Conservation (phyloP, 2,329 filamentous ascomycete genomes). For the Sclerotinia borealis region DNA sequence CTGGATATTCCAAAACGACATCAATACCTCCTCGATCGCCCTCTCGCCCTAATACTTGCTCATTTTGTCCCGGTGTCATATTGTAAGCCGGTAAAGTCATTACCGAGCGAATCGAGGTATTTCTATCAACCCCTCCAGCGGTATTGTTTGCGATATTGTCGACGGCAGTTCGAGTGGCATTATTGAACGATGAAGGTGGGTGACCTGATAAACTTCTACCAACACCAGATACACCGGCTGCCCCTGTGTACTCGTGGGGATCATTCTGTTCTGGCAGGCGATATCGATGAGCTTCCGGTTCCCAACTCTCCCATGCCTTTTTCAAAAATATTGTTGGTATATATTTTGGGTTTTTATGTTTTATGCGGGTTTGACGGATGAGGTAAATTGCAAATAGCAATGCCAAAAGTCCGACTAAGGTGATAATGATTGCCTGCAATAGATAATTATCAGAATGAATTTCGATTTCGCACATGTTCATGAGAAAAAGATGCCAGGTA, state of each 20-base stretch:
- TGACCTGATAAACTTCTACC: constrained; percentile 11
- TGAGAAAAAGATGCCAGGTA: not conserved
- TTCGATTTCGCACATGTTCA: not conserved
- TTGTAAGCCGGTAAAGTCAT: constrained; percentile 90
- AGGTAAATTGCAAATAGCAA: constrained; percentile 20
- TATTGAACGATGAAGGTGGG: constrained; percentile 15
- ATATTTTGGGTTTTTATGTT: constrained; percentile 43
- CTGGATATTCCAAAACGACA: constrained; percentile 78
- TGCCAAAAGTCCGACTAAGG: constrained; percentile 19
- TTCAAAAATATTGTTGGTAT: constrained; percentile 46
- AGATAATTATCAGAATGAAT: not conserved
- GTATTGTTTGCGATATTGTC: constrained; percentile 1
- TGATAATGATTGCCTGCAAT: constrained; percentile 13
- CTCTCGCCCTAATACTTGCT: constrained; percentile 79
- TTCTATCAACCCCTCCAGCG: constrained; percentile 57
- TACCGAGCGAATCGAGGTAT: constrained; percentile 84
- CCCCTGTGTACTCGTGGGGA: constrained; percentile 36
- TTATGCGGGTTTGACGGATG: constrained; percentile 37
- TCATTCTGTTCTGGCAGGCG: constrained; percentile 31
- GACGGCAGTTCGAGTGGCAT: constrained; percentile 10
- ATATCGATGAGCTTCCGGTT: constrained; percentile 26
- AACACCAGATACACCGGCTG: constrained; percentile 13
- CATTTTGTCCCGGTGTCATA: constrained; percentile 62
- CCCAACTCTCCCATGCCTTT: constrained; percentile 46
- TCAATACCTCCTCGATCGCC: constrained; percentile 91